These are phyloP conservation scores for Diaporthe australafricana DNA, from an alignment of 2,329 filamentous ascomycete species.

Conservation along the genomic window DNA sequence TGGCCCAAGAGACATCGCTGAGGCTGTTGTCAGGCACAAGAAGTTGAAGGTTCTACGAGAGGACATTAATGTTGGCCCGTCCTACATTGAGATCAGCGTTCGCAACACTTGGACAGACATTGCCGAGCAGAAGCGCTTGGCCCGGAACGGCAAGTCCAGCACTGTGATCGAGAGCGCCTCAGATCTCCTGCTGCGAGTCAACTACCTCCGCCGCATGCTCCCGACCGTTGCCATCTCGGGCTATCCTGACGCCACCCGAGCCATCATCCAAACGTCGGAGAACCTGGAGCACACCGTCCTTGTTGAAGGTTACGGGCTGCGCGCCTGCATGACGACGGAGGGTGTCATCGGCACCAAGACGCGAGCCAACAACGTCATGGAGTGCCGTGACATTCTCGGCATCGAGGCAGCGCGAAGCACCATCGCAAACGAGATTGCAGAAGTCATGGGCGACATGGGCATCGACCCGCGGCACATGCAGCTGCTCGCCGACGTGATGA, in stretches of 20 bases:
- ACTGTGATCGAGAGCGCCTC: conserved; percentile 60
- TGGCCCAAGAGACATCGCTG: conserved; percentile 76
- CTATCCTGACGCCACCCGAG: conserved; percentile 85
- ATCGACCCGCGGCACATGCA: conserved; percentile 99
- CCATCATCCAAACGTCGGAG: conserved; percentile 87
- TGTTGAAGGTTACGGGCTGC: conserved; percentile 94
- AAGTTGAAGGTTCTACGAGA: conserved; percentile 79
- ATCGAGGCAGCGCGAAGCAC: conserved; percentile 94
- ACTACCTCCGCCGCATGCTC: conserved; percentile 84
- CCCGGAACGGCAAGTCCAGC: conserved; percentile 56
- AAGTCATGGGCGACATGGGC: conserved; percentile 93
- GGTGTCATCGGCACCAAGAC: conserved; percentile 84
- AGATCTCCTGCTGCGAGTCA: conserved; percentile 81
- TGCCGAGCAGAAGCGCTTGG: conserved; percentile 58
- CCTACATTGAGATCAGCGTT: conserved; percentile 80
- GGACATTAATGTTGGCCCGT: conserved; percentile 72
- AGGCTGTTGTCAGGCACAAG: conserved; percentile 82
- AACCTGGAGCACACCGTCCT: conserved; percentile 77
- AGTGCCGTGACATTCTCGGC: conserved; percentile 86
- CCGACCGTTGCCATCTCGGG: conserved; percentile 90
- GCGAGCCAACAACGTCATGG: conserved; percentile 89
- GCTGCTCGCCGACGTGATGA: conserved; percentile 97
- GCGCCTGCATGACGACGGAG: conserved; percentile 90
- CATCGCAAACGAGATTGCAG: conserved; percentile 87
- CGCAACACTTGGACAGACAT: conserved; percentile 64